Evolutionary conservation across 768 basidiomycete genomes (phyloP), one percentile per base, ranked within the genome.

Genomic region (Boletus tomentosulus): DNA sequence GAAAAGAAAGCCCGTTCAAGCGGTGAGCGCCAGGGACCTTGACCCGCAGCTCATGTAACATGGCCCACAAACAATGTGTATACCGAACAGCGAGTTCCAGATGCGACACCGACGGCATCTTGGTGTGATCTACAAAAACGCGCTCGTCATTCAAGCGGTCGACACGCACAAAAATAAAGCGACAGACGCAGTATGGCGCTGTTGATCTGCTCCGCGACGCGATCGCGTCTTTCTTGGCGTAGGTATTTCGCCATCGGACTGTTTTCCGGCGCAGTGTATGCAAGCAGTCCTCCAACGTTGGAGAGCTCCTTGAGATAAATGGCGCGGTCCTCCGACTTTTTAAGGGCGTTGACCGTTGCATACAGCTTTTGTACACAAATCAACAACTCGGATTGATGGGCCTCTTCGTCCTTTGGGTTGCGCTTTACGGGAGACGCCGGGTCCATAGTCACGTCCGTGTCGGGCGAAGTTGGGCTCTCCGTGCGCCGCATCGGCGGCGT

Each of bases 151-250:
- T 67, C 50, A 57, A 46, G 48, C 27, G 24, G 7, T 46, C 30
- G 15, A 50, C 7, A 22, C 22, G 9, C 19, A 53, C 35, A 1
- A 4, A 5, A 12, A 2, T 3, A 3, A 51, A 50, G 34, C 2
- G 2, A 77, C 90, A 66, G 61, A 94, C 94, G 74, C 12, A 97
- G 70, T 45, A 97, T 88, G 15, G 93, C 94, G 42, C 82, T 78
- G 59, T 95, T 89, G 39, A 98, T 85, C 71, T 94, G 89, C 53
- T 92, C 88, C 6, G 93, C 93, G 22, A 97, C 80, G 6, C 81
- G 82, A 58, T 89, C 86, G 55, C 94, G 80, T 63, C 94, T 76
- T 49, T 82, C 82, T 67, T 87, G 85, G 35, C 80, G 78, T 56
- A 97, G 69, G 70, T 95, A 98, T 51, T 78, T 83, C 15, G 80